Evolutionary conservation across 2,329 filamentous ascomycete genomes (phyloP).

Genomic region (Trichophyton rubrum): DNA sequence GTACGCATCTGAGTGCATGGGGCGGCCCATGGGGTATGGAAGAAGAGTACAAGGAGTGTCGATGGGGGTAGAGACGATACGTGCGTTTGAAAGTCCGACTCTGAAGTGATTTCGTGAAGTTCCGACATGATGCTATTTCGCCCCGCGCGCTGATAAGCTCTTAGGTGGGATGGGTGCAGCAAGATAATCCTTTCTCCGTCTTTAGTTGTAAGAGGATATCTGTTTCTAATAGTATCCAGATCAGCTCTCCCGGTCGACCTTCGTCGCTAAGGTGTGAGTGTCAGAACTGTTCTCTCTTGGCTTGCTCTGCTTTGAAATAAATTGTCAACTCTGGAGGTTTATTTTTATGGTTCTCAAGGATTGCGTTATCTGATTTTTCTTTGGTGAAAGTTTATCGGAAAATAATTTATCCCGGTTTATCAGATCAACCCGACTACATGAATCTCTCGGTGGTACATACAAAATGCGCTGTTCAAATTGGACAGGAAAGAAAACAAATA

Average conservation of each 20-base stretch:
- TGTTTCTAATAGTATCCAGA: neutral
- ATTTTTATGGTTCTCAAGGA: slow-evolving; percentile 6
- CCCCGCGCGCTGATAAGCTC: neutral
- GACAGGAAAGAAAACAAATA: too few relatives aligned
- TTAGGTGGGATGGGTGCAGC: neutral
- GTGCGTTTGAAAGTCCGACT: slow-evolving; percentile 59
- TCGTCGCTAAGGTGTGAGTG: neutral
- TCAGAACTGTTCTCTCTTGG: neutral
- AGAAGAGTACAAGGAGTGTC: slow-evolving; percentile 74
- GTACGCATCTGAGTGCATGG: slow-evolving; percentile 90
- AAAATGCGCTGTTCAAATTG: too few relatives aligned
- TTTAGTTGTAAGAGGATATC: neutral
- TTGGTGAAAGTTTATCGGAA: neutral
- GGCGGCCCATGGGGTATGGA: slow-evolving; percentile 93
- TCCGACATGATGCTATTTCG: slow-evolving; percentile 49
- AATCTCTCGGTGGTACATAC: too few relatives aligned
- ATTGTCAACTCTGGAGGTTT: neutral
- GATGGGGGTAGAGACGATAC: slow-evolving; percentile 53
- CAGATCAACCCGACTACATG: neutral
- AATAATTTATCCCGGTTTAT: neutral
- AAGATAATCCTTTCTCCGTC: neutral
- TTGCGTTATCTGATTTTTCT: slow-evolving; percentile 11
- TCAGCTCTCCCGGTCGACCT: neutral
- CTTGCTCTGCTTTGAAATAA: neutral
- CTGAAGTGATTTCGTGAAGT: slow-evolving; percentile 63